These are phyloP conservation scores for Pyricularia pennisetigena DNA, from an alignment of 2,329 filamentous ascomycete species.

Conservation along the genomic window DNA sequence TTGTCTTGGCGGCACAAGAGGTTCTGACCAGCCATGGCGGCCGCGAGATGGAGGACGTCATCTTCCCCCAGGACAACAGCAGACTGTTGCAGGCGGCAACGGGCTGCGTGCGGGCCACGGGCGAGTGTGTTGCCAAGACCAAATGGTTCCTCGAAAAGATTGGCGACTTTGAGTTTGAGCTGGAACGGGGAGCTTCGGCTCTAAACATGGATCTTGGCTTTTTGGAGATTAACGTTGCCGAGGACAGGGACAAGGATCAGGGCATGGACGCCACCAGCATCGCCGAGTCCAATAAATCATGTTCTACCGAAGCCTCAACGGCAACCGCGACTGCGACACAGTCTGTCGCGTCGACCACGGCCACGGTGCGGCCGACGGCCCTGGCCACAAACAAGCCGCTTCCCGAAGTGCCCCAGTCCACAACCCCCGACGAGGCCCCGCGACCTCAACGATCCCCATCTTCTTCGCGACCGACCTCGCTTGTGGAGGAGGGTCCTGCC, in stretches of 20 bases:
- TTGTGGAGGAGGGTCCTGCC: slow-evolving; percentile 29
- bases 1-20: slow-evolving; percentile 73
- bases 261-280: slow-evolving; percentile 27
- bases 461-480: slow-evolving; percentile 16
- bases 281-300: slow-evolving; percentile 15
- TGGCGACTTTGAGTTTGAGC: slow-evolving; percentile 83
- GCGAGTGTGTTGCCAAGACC: slow-evolving; percentile 82
- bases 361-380: slow-evolving; percentile 23
- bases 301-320: slow-evolving; percentile 15
- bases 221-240: slow-evolving; percentile 31
- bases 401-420: slow-evolving; percentile 51
- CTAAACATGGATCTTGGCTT: slow-evolving; percentile 49
- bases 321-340: background rate
- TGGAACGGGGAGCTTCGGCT: slow-evolving; percentile 38
- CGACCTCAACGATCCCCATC: background rate
- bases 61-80: slow-evolving; percentile 71
- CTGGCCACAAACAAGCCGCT: slow-evolving; percentile 56
- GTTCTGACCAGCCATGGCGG: slow-evolving; percentile 62
- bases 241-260: slow-evolving; percentile 17
- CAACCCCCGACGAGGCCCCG: slow-evolving; percentile 23
- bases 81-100: slow-evolving; percentile 71
- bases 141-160: slow-evolving; percentile 79
- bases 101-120: slow-evolving; percentile 78
- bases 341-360: slow-evolving; percentile 19
- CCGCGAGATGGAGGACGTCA: slow-evolving; percentile 65